Percentiles rank a stretch among this genome's conserved stretches.
Evolutionary conservation across 352 stramenopile species (phyloP).

Genomic region (Globisporangium spiculum): DNA sequence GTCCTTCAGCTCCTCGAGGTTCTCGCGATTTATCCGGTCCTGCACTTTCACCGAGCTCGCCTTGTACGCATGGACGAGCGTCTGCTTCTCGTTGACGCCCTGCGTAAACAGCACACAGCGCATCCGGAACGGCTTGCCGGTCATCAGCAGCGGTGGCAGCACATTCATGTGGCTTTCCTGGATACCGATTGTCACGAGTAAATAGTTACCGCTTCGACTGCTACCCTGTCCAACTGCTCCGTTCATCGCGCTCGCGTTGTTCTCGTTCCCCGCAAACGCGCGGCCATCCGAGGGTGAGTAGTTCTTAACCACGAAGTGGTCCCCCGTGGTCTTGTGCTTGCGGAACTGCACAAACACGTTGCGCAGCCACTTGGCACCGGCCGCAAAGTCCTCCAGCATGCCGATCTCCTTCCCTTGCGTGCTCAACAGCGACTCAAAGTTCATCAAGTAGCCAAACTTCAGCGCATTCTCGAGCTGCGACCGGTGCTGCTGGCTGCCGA

Average conservation of each 20-base stretch:
- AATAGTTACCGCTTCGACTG: slow-evolving; percentile 21
- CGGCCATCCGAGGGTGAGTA: slow-evolving; percentile 41
- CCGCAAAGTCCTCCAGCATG: slow-evolving; percentile 93
- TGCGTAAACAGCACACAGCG: slow-evolving; percentile 77
- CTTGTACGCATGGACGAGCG: slow-evolving; percentile 77
- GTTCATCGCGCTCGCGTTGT: slow-evolving; percentile 10
- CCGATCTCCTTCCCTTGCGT: slow-evolving; percentile 94
- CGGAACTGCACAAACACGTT: slow-evolving; percentile 80
- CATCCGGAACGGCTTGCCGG: slow-evolving; percentile 50
- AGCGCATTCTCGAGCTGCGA: slow-evolving; percentile 54
- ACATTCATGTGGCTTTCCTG: slow-evolving; percentile 46
- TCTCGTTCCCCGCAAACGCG: slow-evolving; percentile 17
- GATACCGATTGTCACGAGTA: slow-evolving; percentile 69
- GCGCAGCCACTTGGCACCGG: slow-evolving; percentile 74
- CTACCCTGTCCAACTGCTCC: not conserved
- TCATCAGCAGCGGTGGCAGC: slow-evolving; percentile 43
- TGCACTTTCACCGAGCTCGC: slow-evolving; percentile 72
- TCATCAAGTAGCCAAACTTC: slow-evolving; percentile 64
- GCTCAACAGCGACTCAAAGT: slow-evolving; percentile 85
- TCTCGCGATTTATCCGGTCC: slow-evolving; percentile 81
- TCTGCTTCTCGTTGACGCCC: slow-evolving; percentile 85
- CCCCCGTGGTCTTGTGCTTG: slow-evolving; percentile 33
- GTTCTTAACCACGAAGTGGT: slow-evolving; percentile 60
- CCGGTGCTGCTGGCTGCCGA: slow-evolving; percentile 55
- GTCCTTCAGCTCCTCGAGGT: slow-evolving; percentile 58